Evolutionary conservation across 768 basidiomycete species (phyloP).

Genomic region (Dacryopinax primogenitus): DNA sequence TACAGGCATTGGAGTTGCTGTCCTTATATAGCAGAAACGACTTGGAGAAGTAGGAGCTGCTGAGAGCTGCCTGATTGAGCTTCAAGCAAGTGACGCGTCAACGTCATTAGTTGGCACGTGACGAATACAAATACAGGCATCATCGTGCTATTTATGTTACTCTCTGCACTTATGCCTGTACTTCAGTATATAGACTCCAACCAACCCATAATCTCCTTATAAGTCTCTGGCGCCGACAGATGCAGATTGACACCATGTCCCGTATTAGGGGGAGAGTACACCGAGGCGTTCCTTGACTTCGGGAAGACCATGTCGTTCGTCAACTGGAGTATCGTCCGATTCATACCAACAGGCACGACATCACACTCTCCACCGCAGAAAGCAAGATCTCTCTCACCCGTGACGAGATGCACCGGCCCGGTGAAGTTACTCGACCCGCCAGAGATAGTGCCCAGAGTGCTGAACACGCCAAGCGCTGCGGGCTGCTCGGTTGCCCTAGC

Average conservation of each 20-base stretch:
- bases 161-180: too few species aligned
- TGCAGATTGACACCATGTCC: slow-evolving; percentile 15
- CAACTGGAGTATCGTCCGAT: slow-evolving; percentile 11
- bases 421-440: slow-evolving; percentile 10
- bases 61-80: too few species aligned
- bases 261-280: slow-evolving; percentile 9
- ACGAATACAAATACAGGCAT: too few species aligned
- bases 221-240: slow-evolving; percentile 8
- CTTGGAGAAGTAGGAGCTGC: too few species aligned
- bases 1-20: too few species aligned
- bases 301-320: slow-evolving; percentile 11
- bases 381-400: slow-evolving; percentile 15
- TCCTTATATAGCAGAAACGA: too few species aligned
- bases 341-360: slow-evolving; percentile 5
- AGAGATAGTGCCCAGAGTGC: slow-evolving; percentile 11
- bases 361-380: slow-evolving; percentile 15
- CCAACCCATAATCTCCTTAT: slow-evolving; percentile 10
- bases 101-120: too few species aligned
- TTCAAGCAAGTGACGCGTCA: too few species aligned
- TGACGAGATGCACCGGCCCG: slow-evolving; percentile 14
- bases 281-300: slow-evolving; percentile 4
- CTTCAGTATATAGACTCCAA: too few species aligned
- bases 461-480: slow-evolving; percentile 14
- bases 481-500: slow-evolving; percentile 13
- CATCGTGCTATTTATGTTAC: too few species aligned